Conservation (phyloP, 2,329 filamentous ascomycete genomes). For the Pseudogymnoascus sp. region DNA sequence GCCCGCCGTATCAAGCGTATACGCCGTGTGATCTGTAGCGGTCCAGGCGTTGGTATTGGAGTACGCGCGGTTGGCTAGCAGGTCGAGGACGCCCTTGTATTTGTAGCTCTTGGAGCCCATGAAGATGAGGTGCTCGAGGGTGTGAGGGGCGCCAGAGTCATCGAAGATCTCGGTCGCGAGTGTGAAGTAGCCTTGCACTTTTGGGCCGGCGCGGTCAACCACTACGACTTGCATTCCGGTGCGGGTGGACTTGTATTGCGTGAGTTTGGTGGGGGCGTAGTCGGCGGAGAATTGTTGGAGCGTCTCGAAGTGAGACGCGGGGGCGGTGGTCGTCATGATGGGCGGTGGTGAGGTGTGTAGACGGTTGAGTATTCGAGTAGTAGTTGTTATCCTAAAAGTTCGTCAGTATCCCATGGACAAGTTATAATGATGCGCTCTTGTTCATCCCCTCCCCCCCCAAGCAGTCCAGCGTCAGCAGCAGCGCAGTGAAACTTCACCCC, state of each 20-base stretch:
- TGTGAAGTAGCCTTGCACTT: conserved; percentile 89
- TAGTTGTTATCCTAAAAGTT: not conserved
- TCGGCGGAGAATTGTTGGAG: conserved; percentile 81
- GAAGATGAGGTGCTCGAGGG: conserved; percentile 74
- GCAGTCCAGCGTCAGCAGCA: not conserved
- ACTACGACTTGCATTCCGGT: conserved; percentile 94
- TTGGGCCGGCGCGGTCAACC: conserved; percentile 88
- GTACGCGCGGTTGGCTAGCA: conserved; percentile 86
- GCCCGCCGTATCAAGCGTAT: conserved; percentile 88
- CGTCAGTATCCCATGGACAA: not conserved
- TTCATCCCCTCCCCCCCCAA: not conserved
- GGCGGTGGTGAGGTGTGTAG: not conserved
- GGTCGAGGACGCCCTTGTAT: conserved; percentile 93
- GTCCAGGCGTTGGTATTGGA: conserved; percentile 97
- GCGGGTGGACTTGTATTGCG: conserved; percentile 89
- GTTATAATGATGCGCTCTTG: not conserved
- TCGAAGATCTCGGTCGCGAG: conserved; percentile 96
- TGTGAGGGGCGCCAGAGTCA: conserved; percentile 87
- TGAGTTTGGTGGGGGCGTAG: conserved; percentile 81
- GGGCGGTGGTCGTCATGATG: conserved; percentile 1
- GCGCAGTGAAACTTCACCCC: not conserved
- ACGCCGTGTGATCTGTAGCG: conserved; percentile 90
- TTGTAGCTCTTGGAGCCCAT: conserved; percentile 90
- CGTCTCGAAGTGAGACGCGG: conserved; percentile 62
- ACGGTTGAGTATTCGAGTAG: not conserved